These are phyloP conservation scores for Ustilago crameri DNA, from an alignment of 1,284 basidiomycete genomes.

Conservation along the genomic window DNA sequence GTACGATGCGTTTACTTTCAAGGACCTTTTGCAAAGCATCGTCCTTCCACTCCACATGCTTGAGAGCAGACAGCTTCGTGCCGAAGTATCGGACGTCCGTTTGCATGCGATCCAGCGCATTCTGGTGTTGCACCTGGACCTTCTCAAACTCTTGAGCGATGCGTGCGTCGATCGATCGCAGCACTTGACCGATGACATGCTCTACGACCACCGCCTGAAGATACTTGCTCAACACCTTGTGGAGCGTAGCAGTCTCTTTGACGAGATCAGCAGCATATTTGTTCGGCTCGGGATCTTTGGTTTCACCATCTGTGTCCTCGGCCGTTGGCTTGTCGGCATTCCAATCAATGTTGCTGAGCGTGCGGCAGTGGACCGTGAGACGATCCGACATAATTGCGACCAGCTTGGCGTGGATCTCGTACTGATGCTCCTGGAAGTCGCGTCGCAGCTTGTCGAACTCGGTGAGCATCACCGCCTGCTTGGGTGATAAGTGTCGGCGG, in stretches of 20 bases:
- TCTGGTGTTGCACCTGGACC: conserved; percentile 44
- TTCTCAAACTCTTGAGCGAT: conserved; percentile 53
- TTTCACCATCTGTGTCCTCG: conserved; percentile 4
- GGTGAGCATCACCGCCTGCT: conserved; percentile 93
- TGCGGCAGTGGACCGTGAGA: conserved; percentile 83
- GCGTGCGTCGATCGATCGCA: conserved; percentile 54
- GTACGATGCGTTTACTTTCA: conserved; percentile 24
- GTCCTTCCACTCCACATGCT: conserved; percentile 57
- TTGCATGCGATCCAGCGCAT: conserved; percentile 42
- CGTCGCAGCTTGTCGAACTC: conserved; percentile 98
- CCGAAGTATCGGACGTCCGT: conserved; percentile 51
- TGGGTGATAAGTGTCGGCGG: conserved; percentile 86
- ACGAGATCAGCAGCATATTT: conserved; percentile 89
- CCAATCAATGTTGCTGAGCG: conserved; percentile 72
- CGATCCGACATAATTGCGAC: conserved; percentile 99
- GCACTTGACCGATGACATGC: conserved; percentile 58
- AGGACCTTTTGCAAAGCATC: conserved; percentile 45
- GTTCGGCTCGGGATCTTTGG: conserved; percentile 70
- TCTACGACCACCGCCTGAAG: conserved; percentile 70
- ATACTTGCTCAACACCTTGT: conserved; percentile 95
- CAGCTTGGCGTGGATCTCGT: conserved; percentile 97
- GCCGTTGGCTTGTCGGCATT: conserved; percentile 30
- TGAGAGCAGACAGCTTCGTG: conserved; percentile 51
- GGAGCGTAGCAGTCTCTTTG: conserved; percentile 93
- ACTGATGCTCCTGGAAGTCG: conserved; percentile 98